Base-by-base conservation (phyloP, 495 filamentous ascomycete genomes). In the Aspergillus asperescens region DNA sequence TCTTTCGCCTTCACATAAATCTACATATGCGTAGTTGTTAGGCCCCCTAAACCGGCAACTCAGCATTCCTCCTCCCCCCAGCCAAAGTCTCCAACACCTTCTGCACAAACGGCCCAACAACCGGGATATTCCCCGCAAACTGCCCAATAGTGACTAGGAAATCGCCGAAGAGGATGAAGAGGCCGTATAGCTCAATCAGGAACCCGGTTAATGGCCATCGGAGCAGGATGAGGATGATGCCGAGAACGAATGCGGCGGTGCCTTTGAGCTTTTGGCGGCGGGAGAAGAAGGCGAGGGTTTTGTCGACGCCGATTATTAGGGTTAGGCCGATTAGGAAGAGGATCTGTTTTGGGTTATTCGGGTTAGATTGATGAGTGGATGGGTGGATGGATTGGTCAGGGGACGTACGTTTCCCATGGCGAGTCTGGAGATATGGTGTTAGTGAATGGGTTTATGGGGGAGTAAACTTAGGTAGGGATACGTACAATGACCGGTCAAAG, bases 291-390 rank as follows among this genome's bases (percentile, higher is more conserved):
- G 83, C 71, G 28, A 88, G 70, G 6, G 93, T 96, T 62, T 96
- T 96, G 66, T 84, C 78, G 41, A 89, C 75, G n/a, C 94, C 94
- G 75, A 97, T 94, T 49, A 96, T 90, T 29, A 96, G 83, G 25
- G 90, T 93, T 4, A 98, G 79, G 67, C 93, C 93, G 77, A 95
- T 82, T 31, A 98, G 83, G 77, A 98, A 96, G 72, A 98, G 89
- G 72, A 98, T 94, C 86, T 91, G 29, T 7, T 4, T 23, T 9
- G 13, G 15, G 15, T 32, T 54, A 41, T 35, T 29, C 12, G 28
- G 32, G 49, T 54, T 37, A 57, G 60, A 59, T 51, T 51, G 22
- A 25, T 65, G 56, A 37, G 48, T 56, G 38, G 38, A 22, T 31
- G 32, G 24, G 25, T 27, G 19, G 2, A 20, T 38, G n/a, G 27